Evolutionary conservation across 805 yeast genomes (phyloP), one percentile per base, ranked within the genome.

Genomic region (Ogataea chonburiensis): DNA sequence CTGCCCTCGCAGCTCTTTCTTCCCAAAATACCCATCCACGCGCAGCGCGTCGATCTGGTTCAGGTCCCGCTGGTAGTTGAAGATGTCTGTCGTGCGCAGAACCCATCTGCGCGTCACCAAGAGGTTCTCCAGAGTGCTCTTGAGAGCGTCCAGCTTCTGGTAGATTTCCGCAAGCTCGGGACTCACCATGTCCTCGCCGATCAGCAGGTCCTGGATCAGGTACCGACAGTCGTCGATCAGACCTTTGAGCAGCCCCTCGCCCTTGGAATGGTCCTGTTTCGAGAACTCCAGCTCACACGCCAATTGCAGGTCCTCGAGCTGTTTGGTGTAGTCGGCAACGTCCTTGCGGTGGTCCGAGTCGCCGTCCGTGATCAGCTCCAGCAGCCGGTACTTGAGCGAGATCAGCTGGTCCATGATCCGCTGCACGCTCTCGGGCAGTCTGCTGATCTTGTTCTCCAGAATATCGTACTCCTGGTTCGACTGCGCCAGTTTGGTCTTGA

Each of bases 71-170:
- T 88, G 95, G 58, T 85, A 89, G 31, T 73, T 71, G 64, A 84
- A 93, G 43, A 93, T 70, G 63, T 93, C 99, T 0, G 98, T 93
- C 54, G 89, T 96, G 55, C 99, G 77, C 65, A 93, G 68, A 2
- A 98, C 91, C 99, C 99, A 93, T 59, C 98, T 76, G 61, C 96
- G 80, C 3, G 98, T 93, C 28, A 93, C 78, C 50, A 91, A 70
- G 45, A 93, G 67, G 48, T 86, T 86, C 50, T 86, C 96, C 43
- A 93, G 70, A 13, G 81, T 80, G 16, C 77, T 70, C 58, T 87
- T 86, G 49, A 87, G 70, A 28, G 72, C 75, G 19, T 75, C 65
- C 47, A 93, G 67, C 40, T 75, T 70, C 31, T 75, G 70, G 61
- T 85, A 89, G 18, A 84, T 68, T 12, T 75, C 75, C 32, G 68